Base-by-base conservation (phyloP, 164 flowering plant species). In the Chloranthus sessilifolius region DNA sequence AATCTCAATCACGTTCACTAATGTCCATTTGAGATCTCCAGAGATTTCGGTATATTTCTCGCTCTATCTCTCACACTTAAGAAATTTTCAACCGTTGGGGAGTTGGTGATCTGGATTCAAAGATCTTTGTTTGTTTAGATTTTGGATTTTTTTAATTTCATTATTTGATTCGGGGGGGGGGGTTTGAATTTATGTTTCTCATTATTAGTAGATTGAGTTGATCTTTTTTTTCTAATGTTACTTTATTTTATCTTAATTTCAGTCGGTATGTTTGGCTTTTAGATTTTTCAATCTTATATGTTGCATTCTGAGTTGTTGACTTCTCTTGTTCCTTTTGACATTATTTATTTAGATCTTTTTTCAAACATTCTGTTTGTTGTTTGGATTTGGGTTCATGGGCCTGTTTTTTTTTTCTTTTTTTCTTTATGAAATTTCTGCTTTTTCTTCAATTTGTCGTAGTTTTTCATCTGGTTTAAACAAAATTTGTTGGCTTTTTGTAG, bases 351-450 rank as follows among this genome's bases (percentile, higher is more conserved):
- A n/a, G n/a, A n/a, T n/a, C n/a, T n/a, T n/a, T n/a, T n/a, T n/a
- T 50, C 30, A 41, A 41, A 48, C 45, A 47, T 58, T 36, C 68
- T 19, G 17, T 24, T 9, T n/a, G n/a, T 50, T 51, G 28, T 14
- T 20, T 42, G 47, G 34, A 23, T 9, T 48, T 23, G 50, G 37
- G 39, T 52, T 41, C 24, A 5, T 3, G 28, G 20, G 20, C n/a
- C n/a, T n/a, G n/a, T n/a, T n/a, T n/a, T n/a, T n/a, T n/a, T n/a
- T n/a, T n/a, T n/a, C n/a, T n/a, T n/a, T n/a, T 37, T 42, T 14
- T 28, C 12, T 14, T n/a, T 7, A n/a, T 25, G 26, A 14, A 9
- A 14, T 47, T 22, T 59, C 52, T 23, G 26, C 1, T 8, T 6
- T 9, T 10, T 23, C 14, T n/a, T 6, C 16, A 40, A 5, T 14